A percentile compares a stretch with the other conserved stretches of the same genome.
Evolutionary conservation across 73 alveolate genomes (phyloP).

Genomic region (Urostyla sp.): DNA sequence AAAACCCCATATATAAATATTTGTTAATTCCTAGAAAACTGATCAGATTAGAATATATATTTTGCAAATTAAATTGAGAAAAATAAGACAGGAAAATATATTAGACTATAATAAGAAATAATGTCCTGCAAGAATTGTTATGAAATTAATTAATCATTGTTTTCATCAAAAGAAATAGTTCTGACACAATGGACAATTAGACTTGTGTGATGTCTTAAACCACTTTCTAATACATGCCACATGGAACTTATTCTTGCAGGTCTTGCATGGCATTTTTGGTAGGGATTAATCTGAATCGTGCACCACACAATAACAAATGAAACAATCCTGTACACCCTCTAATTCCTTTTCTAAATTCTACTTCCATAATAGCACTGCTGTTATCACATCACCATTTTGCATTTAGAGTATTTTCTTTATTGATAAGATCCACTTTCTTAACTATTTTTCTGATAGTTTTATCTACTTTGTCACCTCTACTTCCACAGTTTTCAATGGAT

Average conservation of each 20-base stretch:
- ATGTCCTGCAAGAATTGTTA: no score
- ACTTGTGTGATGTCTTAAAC: slow-evolving; percentile 82
- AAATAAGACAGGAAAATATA: no score
- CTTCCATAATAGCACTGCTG: slow-evolving; percentile 81
- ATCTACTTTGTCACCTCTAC: slow-evolving; percentile 76
- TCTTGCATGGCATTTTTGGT: slow-evolving; percentile 87
- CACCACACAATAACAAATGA: slow-evolving; percentile 79
- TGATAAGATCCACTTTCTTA: slow-evolving; percentile 78
- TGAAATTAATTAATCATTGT: background rate
- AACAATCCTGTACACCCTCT: slow-evolving; percentile 86
- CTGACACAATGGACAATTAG: slow-evolving; percentile 88
- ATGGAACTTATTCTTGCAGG: slow-evolving; percentile 89
- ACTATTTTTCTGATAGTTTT: slow-evolving; percentile 67
- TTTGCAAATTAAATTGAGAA: no score
- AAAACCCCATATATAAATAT: no score
- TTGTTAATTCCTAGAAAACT: no score
- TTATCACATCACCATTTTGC: slow-evolving; percentile 73
- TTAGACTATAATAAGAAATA: no score
- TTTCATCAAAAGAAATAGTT: slow-evolving; percentile 80
- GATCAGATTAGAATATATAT: no score
- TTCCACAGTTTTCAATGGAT: slow-evolving; percentile 73
- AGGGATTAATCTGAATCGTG: slow-evolving; percentile 75
- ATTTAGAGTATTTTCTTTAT: slow-evolving; percentile 67
- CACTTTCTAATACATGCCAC: slow-evolving; percentile 84
- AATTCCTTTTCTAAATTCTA: slow-evolving; percentile 78